Conservation (phyloP, 257 asterid species). For the Nicotiana attenuata region DNA sequence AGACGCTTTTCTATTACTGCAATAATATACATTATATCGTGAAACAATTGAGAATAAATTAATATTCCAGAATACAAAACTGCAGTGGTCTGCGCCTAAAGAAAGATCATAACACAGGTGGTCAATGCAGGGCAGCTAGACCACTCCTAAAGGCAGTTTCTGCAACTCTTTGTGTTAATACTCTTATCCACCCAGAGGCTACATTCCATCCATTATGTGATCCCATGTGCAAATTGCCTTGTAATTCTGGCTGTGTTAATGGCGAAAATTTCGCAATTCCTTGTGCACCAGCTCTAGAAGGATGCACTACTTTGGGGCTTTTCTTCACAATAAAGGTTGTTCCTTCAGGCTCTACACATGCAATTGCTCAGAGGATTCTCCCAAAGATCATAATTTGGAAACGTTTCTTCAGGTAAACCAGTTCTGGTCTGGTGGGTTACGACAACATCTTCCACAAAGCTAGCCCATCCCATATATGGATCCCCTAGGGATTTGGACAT, state of each 20-base stretch:
- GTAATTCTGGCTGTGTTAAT: constrained; percentile 1
- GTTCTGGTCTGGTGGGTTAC: constrained; percentile 88
- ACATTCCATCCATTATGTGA: not conserved
- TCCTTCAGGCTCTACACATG: constrained; percentile 85
- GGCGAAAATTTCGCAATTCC: not conserved
- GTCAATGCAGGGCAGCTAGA: constrained; percentile 11
- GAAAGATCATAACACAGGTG: constrained; percentile 1
- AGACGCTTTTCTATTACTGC: not conserved
- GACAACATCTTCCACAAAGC: constrained; percentile 80
- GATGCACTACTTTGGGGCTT: not conserved
- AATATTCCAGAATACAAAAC: constrained; percentile 21
- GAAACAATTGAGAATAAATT: constrained; percentile 13
- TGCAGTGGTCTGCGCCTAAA: not conserved
- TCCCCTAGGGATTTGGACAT: constrained; percentile 97
- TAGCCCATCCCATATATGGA: constrained; percentile 99
- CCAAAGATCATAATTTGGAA: constrained; percentile 97
- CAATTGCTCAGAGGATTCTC: constrained; percentile 96
- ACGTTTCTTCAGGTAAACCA: constrained; percentile 92
- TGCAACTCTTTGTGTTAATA: constrained; percentile 1
- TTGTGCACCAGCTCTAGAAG: constrained; percentile 6
- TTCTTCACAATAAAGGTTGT: constrained; percentile 3
- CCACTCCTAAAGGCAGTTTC: constrained; percentile 9
- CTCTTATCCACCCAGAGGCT: not conserved
- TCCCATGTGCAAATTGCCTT: constrained; percentile 3
- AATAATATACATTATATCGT: constrained; percentile 18